Percentiles rank a stretch among this genome's conserved stretches.
These are phyloP conservation scores for Gleditsia sinensis DNA, from an alignment of 306 rosid species.

Conservation along the genomic window DNA sequence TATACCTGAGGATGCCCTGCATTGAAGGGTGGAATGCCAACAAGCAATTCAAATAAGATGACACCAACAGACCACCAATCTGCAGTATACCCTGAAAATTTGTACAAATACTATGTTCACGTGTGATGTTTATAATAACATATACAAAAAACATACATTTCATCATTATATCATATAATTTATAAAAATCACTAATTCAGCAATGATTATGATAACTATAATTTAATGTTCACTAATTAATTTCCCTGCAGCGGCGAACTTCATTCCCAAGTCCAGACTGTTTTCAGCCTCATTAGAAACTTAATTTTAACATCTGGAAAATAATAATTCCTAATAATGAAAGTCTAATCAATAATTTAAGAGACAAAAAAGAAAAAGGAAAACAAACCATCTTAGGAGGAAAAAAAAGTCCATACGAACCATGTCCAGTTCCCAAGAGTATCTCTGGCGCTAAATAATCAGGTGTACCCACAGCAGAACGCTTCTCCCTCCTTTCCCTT, in stretches of 20 bases:
- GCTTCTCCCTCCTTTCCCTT: slow-evolving; percentile 81
- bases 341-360: slow-evolving; percentile 26
- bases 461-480: slow-evolving; percentile 99
- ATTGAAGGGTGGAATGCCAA: slow-evolving; percentile 98
- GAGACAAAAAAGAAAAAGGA: slow-evolving; percentile 34
- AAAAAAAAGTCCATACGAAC: slow-evolving; percentile 69
- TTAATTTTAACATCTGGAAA: neutral
- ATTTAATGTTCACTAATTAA: neutral
- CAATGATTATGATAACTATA: neutral
- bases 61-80: slow-evolving; percentile 99
- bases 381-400: slow-evolving; percentile 54
- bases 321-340: slow-evolving; percentile 25
- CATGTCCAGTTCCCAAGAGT: slow-evolving; percentile 99
- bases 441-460: slow-evolving; percentile 99
- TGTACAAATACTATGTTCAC: slow-evolving; percentile 10
- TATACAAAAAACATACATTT: slow-evolving; percentile 25
- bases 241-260: neutral
- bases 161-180: neutral
- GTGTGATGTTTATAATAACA: slow-evolving; percentile 13
- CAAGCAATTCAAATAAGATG: slow-evolving; percentile 93
- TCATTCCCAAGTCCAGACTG: slow-evolving; percentile 5
- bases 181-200: slow-evolving; percentile 10
- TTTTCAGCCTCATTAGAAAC: slow-evolving; percentile 24
- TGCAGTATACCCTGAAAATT: slow-evolving; percentile 77
- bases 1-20: slow-evolving; percentile 98